Base-by-base conservation (phyloP, 108 stramenopile species). In the Nitzschia sp. region DNA sequence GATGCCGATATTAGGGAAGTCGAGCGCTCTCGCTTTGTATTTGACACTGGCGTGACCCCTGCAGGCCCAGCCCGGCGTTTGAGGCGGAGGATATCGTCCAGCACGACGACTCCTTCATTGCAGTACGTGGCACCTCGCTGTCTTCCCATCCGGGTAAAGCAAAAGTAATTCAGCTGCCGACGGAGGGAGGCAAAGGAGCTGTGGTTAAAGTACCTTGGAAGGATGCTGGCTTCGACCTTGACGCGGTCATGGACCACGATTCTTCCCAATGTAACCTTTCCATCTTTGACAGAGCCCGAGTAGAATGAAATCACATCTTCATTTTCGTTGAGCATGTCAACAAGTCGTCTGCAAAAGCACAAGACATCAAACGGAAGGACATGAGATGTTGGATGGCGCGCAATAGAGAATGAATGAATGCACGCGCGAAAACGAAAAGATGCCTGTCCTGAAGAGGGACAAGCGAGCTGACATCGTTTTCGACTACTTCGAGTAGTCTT, bases 151-250 rank as follows among this genome's bases (percentile, higher is more conserved):
- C 93, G 85, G 32, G 85, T 81, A 65, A 94, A 94, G 32, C 70
- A 71, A 72, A 94, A 94, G 71, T 94, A 94, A 75, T 86, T 88
- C 27, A 94, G 73, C 55, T 94, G 89, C 15, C 93, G 80, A 8
- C 93, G 85, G n/a, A 94, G 83, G 15, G 89, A 91, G 27, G 93
- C 93, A 75, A 94, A 94, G 59, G 82, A 85, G 42, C 83, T 67
- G 70, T 94, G 93, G 56, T 90, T 91, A 77, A 94, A 94, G 75
- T 94, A 94, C 26, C 73, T 64, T 15, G 93, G 90, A 0, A 94
- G 80, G 35, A 94, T 77, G 57, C 84, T 78, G 21, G 78, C 46
- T 74, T 94, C 88, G 3, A 94, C 80, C 42, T 75, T 79, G 36
- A 82, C 57, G 51, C 93, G 86, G 74, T 94, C 90, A 62, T 94